phyloP scores from a whole-genome alignment of 768 basidiomycete genomes.

The Tremella fuciformis region DNA sequence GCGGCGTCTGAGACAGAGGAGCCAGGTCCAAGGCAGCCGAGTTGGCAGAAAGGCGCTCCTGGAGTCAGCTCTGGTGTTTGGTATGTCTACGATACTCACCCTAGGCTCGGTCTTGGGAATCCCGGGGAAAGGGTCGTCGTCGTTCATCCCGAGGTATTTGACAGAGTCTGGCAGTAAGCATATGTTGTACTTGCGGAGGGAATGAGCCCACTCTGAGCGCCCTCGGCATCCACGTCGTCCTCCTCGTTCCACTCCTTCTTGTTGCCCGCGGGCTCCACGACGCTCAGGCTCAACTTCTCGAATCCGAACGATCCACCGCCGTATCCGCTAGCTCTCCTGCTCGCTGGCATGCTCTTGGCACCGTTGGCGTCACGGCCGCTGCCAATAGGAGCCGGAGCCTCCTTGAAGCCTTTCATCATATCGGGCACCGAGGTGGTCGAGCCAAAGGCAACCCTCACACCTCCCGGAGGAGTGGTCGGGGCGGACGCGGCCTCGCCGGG shows the following conservation, averaged over 20 bases:
- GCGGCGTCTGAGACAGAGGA: slow-evolving; percentile 77
- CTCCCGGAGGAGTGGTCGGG: slow-evolving; percentile 41
- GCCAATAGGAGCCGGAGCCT: slow-evolving; percentile 39
- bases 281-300: slow-evolving; percentile 51
- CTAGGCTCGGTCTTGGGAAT: slow-evolving; percentile 30
- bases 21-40: slow-evolving; percentile 93
- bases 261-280: slow-evolving; percentile 29
- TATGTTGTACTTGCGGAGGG: background rate
- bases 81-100: slow-evolving; percentile 15
- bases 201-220: slow-evolving; percentile 33
- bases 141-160: slow-evolving; percentile 65
- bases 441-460: slow-evolving; percentile 54
- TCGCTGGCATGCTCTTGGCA: slow-evolving; percentile 50
- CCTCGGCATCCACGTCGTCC: slow-evolving; percentile 48
- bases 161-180: slow-evolving; percentile 36
- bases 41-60: slow-evolving; percentile 69
- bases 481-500: slow-evolving; percentile 45
- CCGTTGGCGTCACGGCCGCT: slow-evolving; percentile 34
- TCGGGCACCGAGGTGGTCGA: slow-evolving; percentile 55
- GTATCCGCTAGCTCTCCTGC: slow-evolving; percentile 43
- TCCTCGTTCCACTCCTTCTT: slow-evolving; percentile 34
- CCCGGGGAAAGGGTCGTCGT: slow-evolving; percentile 77
- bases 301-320: slow-evolving; percentile 46
- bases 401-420: slow-evolving; percentile 5
- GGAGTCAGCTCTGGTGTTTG: slow-evolving; percentile 6